Evolutionary conservation across 2,329 filamentous ascomycete genomes (phyloP).

Genomic region (Colletotrichum lini): DNA sequence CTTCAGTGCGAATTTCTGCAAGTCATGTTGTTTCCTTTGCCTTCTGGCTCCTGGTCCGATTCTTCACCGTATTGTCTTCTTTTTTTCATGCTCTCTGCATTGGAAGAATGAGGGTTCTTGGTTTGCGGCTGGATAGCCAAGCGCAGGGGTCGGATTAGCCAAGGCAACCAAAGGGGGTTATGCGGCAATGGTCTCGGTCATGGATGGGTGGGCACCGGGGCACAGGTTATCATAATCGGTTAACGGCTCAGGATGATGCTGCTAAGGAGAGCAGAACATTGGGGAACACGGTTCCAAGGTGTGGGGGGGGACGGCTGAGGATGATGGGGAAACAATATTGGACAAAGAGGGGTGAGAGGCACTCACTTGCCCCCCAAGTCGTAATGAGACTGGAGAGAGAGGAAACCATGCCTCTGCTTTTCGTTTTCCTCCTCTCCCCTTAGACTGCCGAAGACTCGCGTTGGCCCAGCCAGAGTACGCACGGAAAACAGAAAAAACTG

Average conservation of each 20-base stretch:
- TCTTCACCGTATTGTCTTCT: constrained; percentile 33
- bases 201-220: neutral
- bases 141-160: neutral
- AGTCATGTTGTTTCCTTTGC: neutral
- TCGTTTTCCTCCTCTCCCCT: neutral
- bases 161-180: neutral
- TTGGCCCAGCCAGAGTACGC: constrained; percentile 26
- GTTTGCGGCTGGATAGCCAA: constrained; percentile 14
- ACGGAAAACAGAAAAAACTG: constrained; percentile 22
- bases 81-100: constrained; percentile 24
- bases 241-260: neutral
- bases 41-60: neutral
- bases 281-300: neutral
- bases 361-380: constrained; percentile 19
- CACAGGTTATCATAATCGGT: constrained; percentile 20
- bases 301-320: constrained; percentile 13
- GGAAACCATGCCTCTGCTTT: too few species aligned
- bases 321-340: constrained; percentile 27
- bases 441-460: neutral
- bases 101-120: constrained; percentile 5
- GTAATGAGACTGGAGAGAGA: neutral
- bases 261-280: neutral
- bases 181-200: neutral
- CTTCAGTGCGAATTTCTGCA: constrained; percentile 13
- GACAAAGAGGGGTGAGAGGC: constrained; percentile 21